Percentiles rank a stretch among this genome's conserved stretches.
Evolutionary conservation across 2,329 filamentous ascomycete species (phyloP).

Genomic region (Cercospora canescens): DNA sequence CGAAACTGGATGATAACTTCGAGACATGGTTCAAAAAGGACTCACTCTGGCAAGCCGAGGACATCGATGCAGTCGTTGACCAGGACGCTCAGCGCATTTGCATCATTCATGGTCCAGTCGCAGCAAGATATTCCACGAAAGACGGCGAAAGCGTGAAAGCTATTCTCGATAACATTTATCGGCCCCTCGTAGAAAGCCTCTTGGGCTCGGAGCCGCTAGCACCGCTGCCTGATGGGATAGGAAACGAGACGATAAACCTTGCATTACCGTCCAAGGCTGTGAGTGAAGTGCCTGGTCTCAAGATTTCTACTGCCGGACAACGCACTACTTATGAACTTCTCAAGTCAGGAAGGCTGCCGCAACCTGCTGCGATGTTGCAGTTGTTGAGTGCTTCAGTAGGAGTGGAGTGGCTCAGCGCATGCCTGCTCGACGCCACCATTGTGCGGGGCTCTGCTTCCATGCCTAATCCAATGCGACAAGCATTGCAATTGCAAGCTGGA

Average conservation of each 20-base stretch:
- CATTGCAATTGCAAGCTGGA: not conserved
- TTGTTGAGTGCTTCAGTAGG: not conserved
- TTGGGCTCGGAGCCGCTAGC: not conserved
- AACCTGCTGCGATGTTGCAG: not conserved
- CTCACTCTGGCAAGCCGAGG: not conserved
- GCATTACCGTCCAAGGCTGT: not conserved
- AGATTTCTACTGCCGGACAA: not conserved
- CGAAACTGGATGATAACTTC: not conserved
- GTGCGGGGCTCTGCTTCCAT: not conserved
- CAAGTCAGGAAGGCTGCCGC: not conserved
- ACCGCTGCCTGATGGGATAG: not conserved
- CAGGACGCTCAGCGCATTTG: not conserved
- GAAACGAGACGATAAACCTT: not conserved
- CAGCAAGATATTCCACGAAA: not conserved
- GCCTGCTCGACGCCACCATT: not conserved
- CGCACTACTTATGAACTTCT: not conserved
- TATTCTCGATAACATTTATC: not conserved
- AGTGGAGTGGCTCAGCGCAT: not conserved
- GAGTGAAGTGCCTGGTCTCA: not conserved
- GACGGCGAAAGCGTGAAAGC: not conserved
- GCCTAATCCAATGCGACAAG: not conserved
- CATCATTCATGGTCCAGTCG: not conserved
- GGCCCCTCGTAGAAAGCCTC: not conserved
- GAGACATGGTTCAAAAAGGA: not conserved
- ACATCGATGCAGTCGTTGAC: not conserved